Base-by-base conservation (phyloP, 2,329 filamentous ascomycete genomes). In the Cladosporium austrohemisphaericum region DNA sequence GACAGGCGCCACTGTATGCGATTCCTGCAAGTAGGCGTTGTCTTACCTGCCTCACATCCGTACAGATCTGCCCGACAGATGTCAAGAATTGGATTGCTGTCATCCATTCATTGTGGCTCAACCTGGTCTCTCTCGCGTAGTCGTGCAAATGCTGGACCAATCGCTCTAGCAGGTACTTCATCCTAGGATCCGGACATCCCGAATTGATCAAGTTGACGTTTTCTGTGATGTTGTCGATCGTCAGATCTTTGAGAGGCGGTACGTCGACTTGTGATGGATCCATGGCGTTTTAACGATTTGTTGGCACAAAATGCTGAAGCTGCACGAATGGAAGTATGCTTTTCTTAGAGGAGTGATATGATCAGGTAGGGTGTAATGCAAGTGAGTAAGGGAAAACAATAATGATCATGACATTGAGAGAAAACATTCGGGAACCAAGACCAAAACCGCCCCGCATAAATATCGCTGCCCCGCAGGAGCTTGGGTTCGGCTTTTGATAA, bases 91-190 rank as follows among this genome's bases (percentile, higher is more conserved):
- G 70, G 48, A 92, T 74, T 1, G 81, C 85, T 0, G 78, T 72
- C 82, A 86, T 86, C 88, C 87, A 92, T 72, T 93, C 88, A 2
- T 81, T 74, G 3, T 84, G 86, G 64, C 81, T 86, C 26, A 92
- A 75, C 23, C 86, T 75, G 1, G 86, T 91, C 67, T 92, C 88
- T 48, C 86, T 78, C 4, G 86, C 85, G 64, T 90, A 92, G 70
- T 91, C 86, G 68, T 93, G 88, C 1, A 92, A 72, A 68, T 93
- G 87, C 10, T 80, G 79, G 40, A 91, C 85, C 11, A 91, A 76
- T 14, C 85, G 76, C 59, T 86, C 80, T 64, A 92, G 78, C 37
- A 93, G 66, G 65, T 87, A 91, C 54, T 80, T 84, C 53, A 88
- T 71, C 16, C 88, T 78, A 18, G 76, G 71, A 60, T 89, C 76